Evolutionary conservation across 2,329 filamentous ascomycete species (phyloP), one percentile per base, ranked within the genome.

Genomic region (Fusarium tricinctum): DNA sequence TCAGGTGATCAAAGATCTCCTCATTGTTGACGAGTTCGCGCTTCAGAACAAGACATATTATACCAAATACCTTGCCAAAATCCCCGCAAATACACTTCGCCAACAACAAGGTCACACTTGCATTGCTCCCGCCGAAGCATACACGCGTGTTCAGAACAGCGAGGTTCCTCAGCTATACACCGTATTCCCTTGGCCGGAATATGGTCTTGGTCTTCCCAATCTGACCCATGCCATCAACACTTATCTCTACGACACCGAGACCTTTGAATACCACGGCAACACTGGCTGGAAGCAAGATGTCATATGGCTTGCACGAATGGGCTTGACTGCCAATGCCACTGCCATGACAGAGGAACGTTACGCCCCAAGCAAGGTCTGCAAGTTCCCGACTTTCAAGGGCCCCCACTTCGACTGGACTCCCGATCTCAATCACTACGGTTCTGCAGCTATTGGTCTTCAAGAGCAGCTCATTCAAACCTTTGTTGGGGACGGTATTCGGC

Each of bases 241-340:
- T 0, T 60, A 60, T 17, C 44, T 59, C 1, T 60, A 59, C 5
- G 54, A 60, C 8, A 51, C 57, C 0, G 57, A 60, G n/a, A 60
- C 54, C 1, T 40, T 51, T 1, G 12, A 8, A 1, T 59, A 59
- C 8, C 54, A 60, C 3, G 54, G 57, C 1, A 60, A 60, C 19
- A 60, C 23, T 4, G 57, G 57, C 1, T 60, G 57, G 43, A 60
- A 60, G 43, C 57, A 60, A 12, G 57, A 59, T 12, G 57, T 59
- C 0, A 60, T 60, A 8, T 60, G 54, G 57, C 54, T 59, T 15
- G 57, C 57, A 1, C 54, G 54, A 10, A 60, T 59, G 54, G 54
- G 54, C 0, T 44, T 60, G 0, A 59, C 54, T 3, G 43, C 23
- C 5, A 60, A 60, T 12, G 57, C 43, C 0, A 60, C 54, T 2